A percentile compares a stretch with the other conserved stretches of the same genome.
Evolutionary conservation across 2,329 filamentous ascomycete genomes (phyloP).

Genomic region (Neobulgaria alba): DNA sequence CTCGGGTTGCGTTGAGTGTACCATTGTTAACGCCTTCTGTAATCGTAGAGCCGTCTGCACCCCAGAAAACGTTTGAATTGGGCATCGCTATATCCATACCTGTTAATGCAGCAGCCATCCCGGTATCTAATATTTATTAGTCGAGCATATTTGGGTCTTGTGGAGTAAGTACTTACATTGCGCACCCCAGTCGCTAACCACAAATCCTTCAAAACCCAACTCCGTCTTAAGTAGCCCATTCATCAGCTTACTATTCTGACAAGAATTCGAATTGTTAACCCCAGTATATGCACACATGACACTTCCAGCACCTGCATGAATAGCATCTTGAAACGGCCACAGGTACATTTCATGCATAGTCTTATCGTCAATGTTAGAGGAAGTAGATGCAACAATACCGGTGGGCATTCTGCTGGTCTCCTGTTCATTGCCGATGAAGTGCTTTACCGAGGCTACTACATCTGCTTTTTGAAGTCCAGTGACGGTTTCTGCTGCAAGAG

Average conservation of each 20-base stretch:
- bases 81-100: slow-evolving; percentile 60
- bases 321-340: slow-evolving; percentile 76
- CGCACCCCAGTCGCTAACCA: slow-evolving; percentile 80
- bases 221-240: slow-evolving; percentile 80
- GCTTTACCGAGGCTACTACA: slow-evolving; percentile 23
- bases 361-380: slow-evolving; percentile 68
- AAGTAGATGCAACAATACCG: slow-evolving; percentile 35
- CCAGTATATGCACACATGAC: slow-evolving; percentile 79
- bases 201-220: slow-evolving; percentile 75
- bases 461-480: slow-evolving; percentile 19
- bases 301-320: slow-evolving; percentile 66
- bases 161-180: slow-evolving; percentile 40
- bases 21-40: slow-evolving; percentile 51
- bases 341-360: slow-evolving; percentile 70
- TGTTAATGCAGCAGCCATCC: slow-evolving; percentile 67
- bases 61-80: slow-evolving; percentile 15
- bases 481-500: slow-evolving; percentile 19
- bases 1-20: slow-evolving; percentile 24
- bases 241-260: slow-evolving; percentile 67
- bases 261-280: slow-evolving; percentile 61
- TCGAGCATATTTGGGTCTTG: too few relatives aligned
- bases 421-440: slow-evolving; percentile 70
- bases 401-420: slow-evolving; percentile 40
- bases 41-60: slow-evolving; percentile 28
- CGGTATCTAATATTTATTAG: slow-evolving; percentile 49